Evolutionary conservation across 495 filamentous ascomycete species (phyloP).

Genomic region (Talaromyces wortmannii): DNA sequence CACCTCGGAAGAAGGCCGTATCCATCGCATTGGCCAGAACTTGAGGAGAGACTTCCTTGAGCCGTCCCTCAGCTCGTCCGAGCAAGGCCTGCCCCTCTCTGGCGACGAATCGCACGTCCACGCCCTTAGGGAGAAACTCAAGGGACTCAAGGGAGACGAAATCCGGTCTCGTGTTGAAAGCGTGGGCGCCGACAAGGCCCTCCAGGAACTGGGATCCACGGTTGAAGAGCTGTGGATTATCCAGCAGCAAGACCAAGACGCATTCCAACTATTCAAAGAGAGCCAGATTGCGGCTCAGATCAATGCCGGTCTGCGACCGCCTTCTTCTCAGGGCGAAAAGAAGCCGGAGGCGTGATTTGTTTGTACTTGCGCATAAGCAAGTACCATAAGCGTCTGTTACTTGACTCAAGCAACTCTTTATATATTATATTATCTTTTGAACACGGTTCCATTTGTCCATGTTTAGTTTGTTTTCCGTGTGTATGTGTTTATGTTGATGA

Average conservation of each 20-base stretch:
- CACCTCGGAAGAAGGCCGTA: conserved; percentile 81
- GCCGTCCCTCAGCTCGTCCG: conserved; percentile 26
- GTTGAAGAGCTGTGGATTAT: conserved; percentile 45
- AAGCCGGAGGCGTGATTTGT: too few relatives aligned
- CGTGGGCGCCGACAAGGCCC: conserved; percentile 49
- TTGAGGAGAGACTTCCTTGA: conserved; percentile 64
- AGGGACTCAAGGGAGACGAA: conserved; percentile 54
- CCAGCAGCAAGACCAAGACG: conserved; percentile 49
- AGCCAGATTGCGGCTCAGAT: conserved; percentile 59
- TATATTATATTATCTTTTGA: too few relatives aligned
- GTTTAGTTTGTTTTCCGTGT: background rate
- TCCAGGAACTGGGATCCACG: conserved; percentile 51
- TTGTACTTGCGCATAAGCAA: too few relatives aligned
- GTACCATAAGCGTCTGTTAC: too few relatives aligned
- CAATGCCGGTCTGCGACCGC: conserved; percentile 36
- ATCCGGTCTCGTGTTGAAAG: conserved; percentile 47
- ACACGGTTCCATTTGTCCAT: background rate
- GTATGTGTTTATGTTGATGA: background rate
- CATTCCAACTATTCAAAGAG: conserved; percentile 60
- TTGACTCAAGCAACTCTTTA: too few relatives aligned
- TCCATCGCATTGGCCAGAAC: conserved; percentile 77
- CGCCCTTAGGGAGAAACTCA: conserved; percentile 53
- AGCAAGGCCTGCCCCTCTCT: conserved; percentile 27
- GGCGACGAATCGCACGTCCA: conserved; percentile 50
- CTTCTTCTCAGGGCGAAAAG: background rate